Conservation (phyloP, 169 alveolate genomes). For the Plasmodium billcollinsi region DNA sequence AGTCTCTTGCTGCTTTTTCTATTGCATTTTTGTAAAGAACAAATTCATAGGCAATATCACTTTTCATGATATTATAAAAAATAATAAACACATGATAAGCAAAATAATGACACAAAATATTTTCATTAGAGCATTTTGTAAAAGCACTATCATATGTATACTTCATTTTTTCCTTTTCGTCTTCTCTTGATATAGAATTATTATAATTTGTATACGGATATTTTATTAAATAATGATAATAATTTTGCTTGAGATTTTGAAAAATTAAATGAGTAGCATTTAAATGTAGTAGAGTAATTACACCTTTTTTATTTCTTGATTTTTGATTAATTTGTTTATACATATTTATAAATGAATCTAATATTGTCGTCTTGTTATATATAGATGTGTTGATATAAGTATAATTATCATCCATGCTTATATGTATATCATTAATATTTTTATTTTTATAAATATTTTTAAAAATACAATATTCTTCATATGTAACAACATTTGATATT, state of each 20-base stretch:
- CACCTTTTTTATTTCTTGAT: conserved; percentile 25
- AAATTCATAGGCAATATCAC: neutral
- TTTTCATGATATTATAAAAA: conserved; percentile 27
- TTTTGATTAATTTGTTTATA: conserved; percentile 21
- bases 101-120: conserved; percentile 35
- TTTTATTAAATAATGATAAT: conserved; percentile 31
- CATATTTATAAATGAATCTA: conserved; percentile 64
- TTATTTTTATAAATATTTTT: conserved; percentile 33
- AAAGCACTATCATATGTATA: neutral
- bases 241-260: conserved; percentile 57
- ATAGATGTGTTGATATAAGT: conserved; percentile 34
- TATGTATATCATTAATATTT: conserved; percentile 7
- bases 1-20: too few relatives aligned
- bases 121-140: conserved; percentile 15
- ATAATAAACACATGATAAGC: conserved; percentile 32
- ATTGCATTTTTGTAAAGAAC: too few relatives aligned
- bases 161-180: neutral
- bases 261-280: conserved; percentile 32
- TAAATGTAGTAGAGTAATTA: conserved; percentile 21
- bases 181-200: neutral
- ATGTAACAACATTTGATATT: conserved; percentile 8
- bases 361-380: conserved; percentile 48
- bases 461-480: conserved; percentile 73
- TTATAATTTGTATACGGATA: neutral
- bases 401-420: neutral